These are phyloP conservation scores for Ophiostoma perfectum DNA, from an alignment of 2,329 filamentous ascomycete genomes.

Conservation along the genomic window DNA sequence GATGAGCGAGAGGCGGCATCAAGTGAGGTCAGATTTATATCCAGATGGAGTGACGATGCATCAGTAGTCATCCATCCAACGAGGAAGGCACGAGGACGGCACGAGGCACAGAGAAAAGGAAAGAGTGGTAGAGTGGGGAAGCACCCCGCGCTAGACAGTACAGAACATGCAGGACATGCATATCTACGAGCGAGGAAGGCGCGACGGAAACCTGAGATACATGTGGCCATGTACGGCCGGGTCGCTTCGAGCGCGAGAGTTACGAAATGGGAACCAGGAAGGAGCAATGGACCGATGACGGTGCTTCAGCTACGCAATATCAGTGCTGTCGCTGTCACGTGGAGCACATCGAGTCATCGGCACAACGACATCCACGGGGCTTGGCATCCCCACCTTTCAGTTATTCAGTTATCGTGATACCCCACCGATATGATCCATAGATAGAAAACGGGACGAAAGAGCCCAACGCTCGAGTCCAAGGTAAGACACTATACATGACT, in stretches of 20 bases:
- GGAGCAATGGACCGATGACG: conserved; percentile 5
- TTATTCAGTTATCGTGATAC: conserved; percentile 13
- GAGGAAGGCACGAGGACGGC: not conserved
- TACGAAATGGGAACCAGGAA: not conserved
- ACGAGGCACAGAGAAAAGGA: not conserved
- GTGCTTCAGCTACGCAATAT: not conserved
- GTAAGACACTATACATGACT: not conserved
- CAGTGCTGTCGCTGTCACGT: not conserved
- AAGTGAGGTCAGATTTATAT: not conserved
- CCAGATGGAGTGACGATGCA: not conserved
- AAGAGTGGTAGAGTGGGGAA: not conserved
- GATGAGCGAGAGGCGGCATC: not conserved
- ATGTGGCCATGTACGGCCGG: too few species aligned
- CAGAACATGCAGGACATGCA: conserved; percentile 2
- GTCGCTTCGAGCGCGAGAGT: too few species aligned
- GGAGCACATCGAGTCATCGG: not conserved
- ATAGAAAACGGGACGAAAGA: conserved; percentile 13
- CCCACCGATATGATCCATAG: conserved; percentile 3
- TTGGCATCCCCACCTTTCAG: conserved; percentile 6
- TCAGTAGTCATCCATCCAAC: not conserved
- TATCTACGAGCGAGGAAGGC: not conserved
- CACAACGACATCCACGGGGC: not conserved
- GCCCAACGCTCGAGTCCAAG: not conserved
- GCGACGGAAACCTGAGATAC: not conserved
- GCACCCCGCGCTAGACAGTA: not conserved